These are phyloP conservation scores for Candida peoriensis DNA, from an alignment of 805 yeast genomes.

Conservation along the genomic window DNA sequence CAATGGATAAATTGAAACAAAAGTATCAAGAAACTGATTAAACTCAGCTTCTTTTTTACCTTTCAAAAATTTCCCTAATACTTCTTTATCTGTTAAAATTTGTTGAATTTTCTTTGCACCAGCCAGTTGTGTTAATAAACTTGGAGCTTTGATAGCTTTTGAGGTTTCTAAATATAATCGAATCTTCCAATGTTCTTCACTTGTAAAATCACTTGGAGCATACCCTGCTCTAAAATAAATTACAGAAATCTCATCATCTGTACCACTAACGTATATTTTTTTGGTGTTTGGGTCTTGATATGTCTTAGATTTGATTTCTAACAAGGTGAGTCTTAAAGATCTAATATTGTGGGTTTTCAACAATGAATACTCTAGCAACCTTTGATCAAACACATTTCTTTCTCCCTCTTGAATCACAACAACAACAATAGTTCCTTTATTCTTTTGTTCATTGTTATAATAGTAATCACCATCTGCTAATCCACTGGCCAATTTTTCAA, in stretches of 20 bases:
- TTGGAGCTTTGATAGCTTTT: conserved; percentile 86
- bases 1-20: conserved; percentile 83
- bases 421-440: conserved; percentile 50
- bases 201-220: conserved; percentile 72
- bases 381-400: conserved; percentile 88
- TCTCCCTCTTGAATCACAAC: conserved; percentile 83
- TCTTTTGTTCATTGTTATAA: conserved; percentile 36
- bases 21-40: conserved; percentile 44
- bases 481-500: conserved; percentile 57
- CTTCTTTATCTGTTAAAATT: conserved; percentile 54
- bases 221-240: conserved; percentile 91
- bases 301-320: conserved; percentile 45
- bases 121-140: conserved; percentile 79
- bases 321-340: conserved; percentile 63
- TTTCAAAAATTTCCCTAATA: conserved; percentile 44
- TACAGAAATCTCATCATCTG: conserved; percentile 73
- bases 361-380: conserved; percentile 71
- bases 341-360: conserved; percentile 50
- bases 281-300: conserved; percentile 30
- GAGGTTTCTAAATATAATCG: conserved; percentile 69
- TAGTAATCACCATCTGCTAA: conserved; percentile 59
- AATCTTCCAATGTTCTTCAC: conserved; percentile 69
- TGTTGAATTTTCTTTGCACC: conserved; percentile 96
- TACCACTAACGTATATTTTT: conserved; percentile 47
- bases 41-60: conserved; percentile 23